phyloP scores from a whole-genome alignment of 192 early-diverging fungal species.

The Coemansia sp. region DNA sequence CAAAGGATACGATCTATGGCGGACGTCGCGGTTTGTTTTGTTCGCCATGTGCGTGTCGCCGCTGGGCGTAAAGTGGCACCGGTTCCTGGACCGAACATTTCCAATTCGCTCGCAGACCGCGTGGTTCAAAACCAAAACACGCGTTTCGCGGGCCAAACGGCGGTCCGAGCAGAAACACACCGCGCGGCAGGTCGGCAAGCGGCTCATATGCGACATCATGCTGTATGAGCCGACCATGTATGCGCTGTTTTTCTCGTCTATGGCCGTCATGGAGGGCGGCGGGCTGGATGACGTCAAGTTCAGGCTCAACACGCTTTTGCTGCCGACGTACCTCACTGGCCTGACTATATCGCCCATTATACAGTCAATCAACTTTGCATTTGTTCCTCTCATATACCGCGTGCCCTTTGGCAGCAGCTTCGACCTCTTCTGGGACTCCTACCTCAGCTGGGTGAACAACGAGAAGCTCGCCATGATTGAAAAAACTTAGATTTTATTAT shows the following conservation, averaged over 20 bases:
- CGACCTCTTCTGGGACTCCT: conserved; percentile 75
- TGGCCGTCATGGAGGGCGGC: conserved; percentile 50
- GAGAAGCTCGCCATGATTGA: conserved; percentile 39
- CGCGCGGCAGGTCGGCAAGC: conserved; percentile 42
- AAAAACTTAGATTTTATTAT: not conserved
- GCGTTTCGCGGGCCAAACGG: conserved; percentile 15
- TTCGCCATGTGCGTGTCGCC: conserved; percentile 48
- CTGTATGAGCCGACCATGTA: conserved; percentile 51
- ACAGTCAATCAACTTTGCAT: conserved; percentile 73
- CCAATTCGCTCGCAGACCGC: conserved; percentile 47
- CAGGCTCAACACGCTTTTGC: conserved; percentile 21
- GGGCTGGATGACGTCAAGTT: conserved; percentile 27
- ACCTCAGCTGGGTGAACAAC: conserved; percentile 73
- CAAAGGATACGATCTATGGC: conserved; percentile 37
- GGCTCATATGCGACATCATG: conserved; percentile 36
- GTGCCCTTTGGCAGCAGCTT: conserved; percentile 73
- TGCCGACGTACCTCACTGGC: conserved; percentile 47
- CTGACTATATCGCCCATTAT: conserved; percentile 69
- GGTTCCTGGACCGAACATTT: conserved; percentile 46
- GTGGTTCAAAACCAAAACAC: conserved; percentile 38
- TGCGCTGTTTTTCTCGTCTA: conserved; percentile 41
- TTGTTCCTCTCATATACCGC: conserved; percentile 67
- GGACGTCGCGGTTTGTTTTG: conserved; percentile 46
- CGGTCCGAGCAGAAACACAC: conserved; percentile 27
- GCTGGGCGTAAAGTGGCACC: conserved; percentile 50